Percentiles rank a stretch among this genome's conserved stretches.
These are phyloP conservation scores for Paraphoma chrysanthemicola DNA, from an alignment of 2,329 filamentous ascomycete genomes.

Conservation along the genomic window DNA sequence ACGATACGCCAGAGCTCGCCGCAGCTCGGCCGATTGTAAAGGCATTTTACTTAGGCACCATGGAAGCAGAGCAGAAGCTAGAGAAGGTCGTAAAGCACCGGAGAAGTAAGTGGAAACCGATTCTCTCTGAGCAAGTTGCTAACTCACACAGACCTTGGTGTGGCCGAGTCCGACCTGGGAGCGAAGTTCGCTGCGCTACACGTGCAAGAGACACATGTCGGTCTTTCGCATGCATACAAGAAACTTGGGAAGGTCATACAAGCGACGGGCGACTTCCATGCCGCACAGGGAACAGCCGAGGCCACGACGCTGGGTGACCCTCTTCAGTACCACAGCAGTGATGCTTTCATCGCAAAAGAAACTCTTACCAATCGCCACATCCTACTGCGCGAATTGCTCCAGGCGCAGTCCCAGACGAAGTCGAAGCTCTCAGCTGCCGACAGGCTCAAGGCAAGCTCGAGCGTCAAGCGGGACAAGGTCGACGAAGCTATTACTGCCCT, in stretches of 20 bases:
- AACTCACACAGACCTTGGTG: conserved; percentile 74
- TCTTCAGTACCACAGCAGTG: conserved; percentile 91
- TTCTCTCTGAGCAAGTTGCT: conserved; percentile 9
- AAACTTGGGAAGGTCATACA: conserved; percentile 95
- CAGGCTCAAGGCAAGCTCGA: conserved; percentile 83
- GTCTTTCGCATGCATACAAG: conserved; percentile 87
- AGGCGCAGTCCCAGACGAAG: conserved; percentile 85
- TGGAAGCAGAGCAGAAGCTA: conserved; percentile 97
- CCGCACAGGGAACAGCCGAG: conserved; percentile 94
- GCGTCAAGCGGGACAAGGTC: conserved; percentile 91
- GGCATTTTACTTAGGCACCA: conserved; percentile 90
- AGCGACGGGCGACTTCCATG: conserved; percentile 92
- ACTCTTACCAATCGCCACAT: conserved; percentile 98
- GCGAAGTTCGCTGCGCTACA: conserved; percentile 87
- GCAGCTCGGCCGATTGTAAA: conserved; percentile 91
- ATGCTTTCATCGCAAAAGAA: conserved; percentile 98
- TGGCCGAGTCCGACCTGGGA: conserved; percentile 91
- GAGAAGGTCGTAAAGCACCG: conserved; percentile 92
- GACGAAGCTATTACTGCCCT: conserved; percentile 94
- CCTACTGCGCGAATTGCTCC: conserved; percentile 87
- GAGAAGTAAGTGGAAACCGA: conserved; percentile 67
- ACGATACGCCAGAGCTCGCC: conserved; percentile 94
- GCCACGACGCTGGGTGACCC: conserved; percentile 94
- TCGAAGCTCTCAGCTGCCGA: conserved; percentile 87
- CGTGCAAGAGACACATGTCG: conserved; percentile 87